A percentile compares a stretch with the other conserved stretches of the same genome.
These are phyloP conservation scores for Podospora didyma DNA, from an alignment of 495 filamentous ascomycete genomes.

Conservation along the genomic window DNA sequence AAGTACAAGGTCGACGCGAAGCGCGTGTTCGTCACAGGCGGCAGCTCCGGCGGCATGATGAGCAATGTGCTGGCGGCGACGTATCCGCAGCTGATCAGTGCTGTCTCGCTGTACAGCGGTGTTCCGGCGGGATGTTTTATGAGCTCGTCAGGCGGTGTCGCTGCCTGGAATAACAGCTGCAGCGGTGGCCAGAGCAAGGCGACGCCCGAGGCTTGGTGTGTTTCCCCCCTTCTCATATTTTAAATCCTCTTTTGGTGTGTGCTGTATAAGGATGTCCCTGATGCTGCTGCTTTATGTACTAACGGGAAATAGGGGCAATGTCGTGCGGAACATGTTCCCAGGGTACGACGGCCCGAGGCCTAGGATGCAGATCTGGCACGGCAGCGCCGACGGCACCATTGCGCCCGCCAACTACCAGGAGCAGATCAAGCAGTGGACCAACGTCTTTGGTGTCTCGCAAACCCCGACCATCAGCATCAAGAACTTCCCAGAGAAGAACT, in stretches of 20 bases:
- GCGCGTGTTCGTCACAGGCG: conserved; percentile 36
- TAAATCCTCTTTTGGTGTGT: background rate
- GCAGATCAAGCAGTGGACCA: conserved; percentile 50
- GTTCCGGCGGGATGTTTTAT: conserved; percentile 58
- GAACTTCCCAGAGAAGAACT: conserved; percentile 34
- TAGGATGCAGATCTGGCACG: conserved; percentile 55
- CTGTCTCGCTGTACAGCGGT: conserved; percentile 53
- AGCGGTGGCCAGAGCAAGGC: conserved; percentile 37
- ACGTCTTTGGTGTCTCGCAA: conserved; percentile 38
- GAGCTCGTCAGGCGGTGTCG: conserved; percentile 30
- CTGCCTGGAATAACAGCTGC: conserved; percentile 41
- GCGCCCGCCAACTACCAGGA: conserved; percentile 45
- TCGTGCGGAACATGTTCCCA: conserved; percentile 44
- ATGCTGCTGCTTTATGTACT: too few species aligned
- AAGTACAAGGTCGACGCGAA: conserved; percentile 29
- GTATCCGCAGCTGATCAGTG: conserved; percentile 54
- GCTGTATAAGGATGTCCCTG: too few species aligned
- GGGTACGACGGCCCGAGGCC: conserved; percentile 45
- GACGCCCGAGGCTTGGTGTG: conserved; percentile 35
- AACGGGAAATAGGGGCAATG: conserved; percentile 32
- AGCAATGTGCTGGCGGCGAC: conserved; percentile 54
- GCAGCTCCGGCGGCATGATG: conserved; percentile 40
- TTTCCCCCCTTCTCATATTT: background rate
- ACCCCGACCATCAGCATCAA: conserved; percentile 26
- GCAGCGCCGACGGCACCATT: conserved; percentile 42